These are phyloP conservation scores for Polyporus arcularius DNA, from an alignment of 768 basidiomycete species.

Conservation along the genomic window DNA sequence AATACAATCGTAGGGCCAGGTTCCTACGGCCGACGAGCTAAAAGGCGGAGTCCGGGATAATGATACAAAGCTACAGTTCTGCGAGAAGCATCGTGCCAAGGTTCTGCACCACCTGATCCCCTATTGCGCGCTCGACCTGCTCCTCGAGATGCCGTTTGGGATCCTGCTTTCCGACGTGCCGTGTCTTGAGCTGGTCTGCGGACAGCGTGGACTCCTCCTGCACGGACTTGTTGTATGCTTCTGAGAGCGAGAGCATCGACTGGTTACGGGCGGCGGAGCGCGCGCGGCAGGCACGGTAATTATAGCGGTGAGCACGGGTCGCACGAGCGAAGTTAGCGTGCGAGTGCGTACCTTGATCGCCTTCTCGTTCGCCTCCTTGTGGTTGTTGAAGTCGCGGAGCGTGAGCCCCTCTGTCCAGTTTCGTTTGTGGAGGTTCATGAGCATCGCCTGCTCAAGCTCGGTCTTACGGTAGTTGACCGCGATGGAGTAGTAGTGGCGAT, in stretches of 20 bases:
- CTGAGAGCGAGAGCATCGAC: constrained; percentile 92
- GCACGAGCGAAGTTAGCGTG: constrained; percentile 24
- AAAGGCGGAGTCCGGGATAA: constrained; percentile 20
- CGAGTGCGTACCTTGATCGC: constrained; percentile 80
- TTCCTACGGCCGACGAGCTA: constrained; percentile 3
- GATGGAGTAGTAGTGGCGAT: constrained; percentile 97
- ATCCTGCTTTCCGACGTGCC: constrained; percentile 97
- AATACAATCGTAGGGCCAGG: constrained; percentile 1
- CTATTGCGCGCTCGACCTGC: constrained; percentile 97
- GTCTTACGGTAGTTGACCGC: constrained; percentile 98
- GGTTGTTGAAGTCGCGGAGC: constrained; percentile 84
- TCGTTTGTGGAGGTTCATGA: constrained; percentile 98
- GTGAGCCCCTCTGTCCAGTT: constrained; percentile 99
- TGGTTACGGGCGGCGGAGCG: constrained; percentile 31
- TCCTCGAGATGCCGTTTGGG: constrained; percentile 98
- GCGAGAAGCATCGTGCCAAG: constrained; percentile 93
- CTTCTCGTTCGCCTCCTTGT: constrained; percentile 88
- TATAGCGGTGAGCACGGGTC: constrained; percentile 10
- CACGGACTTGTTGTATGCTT: constrained; percentile 96
- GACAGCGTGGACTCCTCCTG: constrained; percentile 98
- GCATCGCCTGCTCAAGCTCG: constrained; percentile 96
- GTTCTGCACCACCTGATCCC: constrained; percentile 94
- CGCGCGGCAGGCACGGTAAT: constrained; percentile 6
- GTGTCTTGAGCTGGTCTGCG: constrained; percentile 90
- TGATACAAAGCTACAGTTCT: constrained; percentile 60